Evolutionary conservation across 2,329 filamentous ascomycete species (phyloP).

Genomic region (Exophiala sideris): DNA sequence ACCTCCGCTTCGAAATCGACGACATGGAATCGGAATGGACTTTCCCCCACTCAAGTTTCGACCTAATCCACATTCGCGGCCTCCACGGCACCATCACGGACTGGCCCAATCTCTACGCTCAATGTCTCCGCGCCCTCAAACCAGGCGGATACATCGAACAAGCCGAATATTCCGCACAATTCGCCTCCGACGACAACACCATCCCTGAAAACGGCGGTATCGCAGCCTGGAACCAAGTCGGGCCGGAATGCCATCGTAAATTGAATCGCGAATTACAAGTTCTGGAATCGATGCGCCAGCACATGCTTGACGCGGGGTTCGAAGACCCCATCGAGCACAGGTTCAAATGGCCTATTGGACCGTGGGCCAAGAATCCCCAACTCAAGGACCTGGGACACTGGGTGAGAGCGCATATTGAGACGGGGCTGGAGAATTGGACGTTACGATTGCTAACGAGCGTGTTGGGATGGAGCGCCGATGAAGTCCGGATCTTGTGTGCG

Average conservation of each 20-base stretch:
- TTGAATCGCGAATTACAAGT: slow-evolving; percentile 33
- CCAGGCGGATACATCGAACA: slow-evolving; percentile 46
- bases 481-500: slow-evolving; percentile 21
- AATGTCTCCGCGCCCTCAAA: slow-evolving; percentile 28
- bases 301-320: slow-evolving; percentile 33
- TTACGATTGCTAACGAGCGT: slow-evolving; percentile 32
- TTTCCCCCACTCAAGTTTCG: slow-evolving; percentile 53
- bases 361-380: slow-evolving; percentile 31
- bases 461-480: slow-evolving; percentile 28
- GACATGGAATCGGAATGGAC: slow-evolving; percentile 58
- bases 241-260: slow-evolving; percentile 32
- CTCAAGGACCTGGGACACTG: slow-evolving; percentile 33
- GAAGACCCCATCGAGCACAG: slow-evolving; percentile 31
- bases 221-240: slow-evolving; percentile 29
- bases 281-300: slow-evolving; percentile 23
- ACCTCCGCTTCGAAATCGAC: slow-evolving; percentile 56
- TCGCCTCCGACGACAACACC: slow-evolving; percentile 35
- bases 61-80: slow-evolving; percentile 59
- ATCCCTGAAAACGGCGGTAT: slow-evolving; percentile 35
- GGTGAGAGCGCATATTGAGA: slow-evolving; percentile 30
- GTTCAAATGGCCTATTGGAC: slow-evolving; percentile 33
- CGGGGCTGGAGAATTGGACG: slow-evolving; percentile 34
- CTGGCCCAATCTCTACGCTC: slow-evolving; percentile 41
- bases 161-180: slow-evolving; percentile 18
- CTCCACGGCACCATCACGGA: slow-evolving; percentile 56